These are phyloP conservation scores for Berberis thunbergii DNA, from an alignment of 164 flowering plant genomes.

Conservation along the genomic window DNA sequence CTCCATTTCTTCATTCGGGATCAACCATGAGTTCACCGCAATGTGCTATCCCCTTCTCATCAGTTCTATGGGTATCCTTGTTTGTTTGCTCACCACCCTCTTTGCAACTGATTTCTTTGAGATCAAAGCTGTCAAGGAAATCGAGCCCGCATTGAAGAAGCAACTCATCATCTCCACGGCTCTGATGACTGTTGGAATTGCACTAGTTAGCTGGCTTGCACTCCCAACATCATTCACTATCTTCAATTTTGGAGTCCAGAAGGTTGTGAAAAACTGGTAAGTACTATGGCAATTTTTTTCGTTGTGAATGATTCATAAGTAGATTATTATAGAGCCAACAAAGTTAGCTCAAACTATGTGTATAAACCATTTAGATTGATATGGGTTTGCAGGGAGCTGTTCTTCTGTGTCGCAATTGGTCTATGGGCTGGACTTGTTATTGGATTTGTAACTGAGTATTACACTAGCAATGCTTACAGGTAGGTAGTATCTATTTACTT, in stretches of 20 bases:
- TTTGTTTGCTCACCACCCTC: slow-evolving; percentile 47
- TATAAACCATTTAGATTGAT: too few relatives aligned
- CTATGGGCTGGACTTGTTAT: slow-evolving; percentile 53
- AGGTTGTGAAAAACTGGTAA: slow-evolving; percentile 49
- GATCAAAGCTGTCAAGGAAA: slow-evolving; percentile 39
- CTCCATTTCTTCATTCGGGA: slow-evolving; percentile 50
- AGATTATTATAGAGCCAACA: neutral
- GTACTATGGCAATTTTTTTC: neutral
- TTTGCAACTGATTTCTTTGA: slow-evolving; percentile 55
- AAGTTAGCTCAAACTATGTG: neutral
- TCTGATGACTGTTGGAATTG: slow-evolving; percentile 45
- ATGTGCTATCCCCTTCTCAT: slow-evolving; percentile 41
- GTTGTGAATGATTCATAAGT: neutral
- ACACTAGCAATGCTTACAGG: slow-evolving; percentile 55
- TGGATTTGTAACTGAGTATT: slow-evolving; percentile 50
- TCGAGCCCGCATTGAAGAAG: slow-evolving; percentile 44
- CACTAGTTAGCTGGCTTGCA: slow-evolving; percentile 35
- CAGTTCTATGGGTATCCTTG: slow-evolving; percentile 45
- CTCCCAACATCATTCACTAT: slow-evolving; percentile 49
- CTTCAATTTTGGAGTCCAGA: slow-evolving; percentile 47
- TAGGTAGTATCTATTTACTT: neutral
- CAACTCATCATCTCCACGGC: slow-evolving; percentile 48
- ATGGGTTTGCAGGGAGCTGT: slow-evolving; percentile 29
- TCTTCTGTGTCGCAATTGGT: slow-evolving; percentile 45
- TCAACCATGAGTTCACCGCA: slow-evolving; percentile 38